A percentile compares a stretch with the other conserved stretches of the same genome.
Conservation (phyloP, 305 asterid genomes). For the Fraxinus floribunda region DNA sequence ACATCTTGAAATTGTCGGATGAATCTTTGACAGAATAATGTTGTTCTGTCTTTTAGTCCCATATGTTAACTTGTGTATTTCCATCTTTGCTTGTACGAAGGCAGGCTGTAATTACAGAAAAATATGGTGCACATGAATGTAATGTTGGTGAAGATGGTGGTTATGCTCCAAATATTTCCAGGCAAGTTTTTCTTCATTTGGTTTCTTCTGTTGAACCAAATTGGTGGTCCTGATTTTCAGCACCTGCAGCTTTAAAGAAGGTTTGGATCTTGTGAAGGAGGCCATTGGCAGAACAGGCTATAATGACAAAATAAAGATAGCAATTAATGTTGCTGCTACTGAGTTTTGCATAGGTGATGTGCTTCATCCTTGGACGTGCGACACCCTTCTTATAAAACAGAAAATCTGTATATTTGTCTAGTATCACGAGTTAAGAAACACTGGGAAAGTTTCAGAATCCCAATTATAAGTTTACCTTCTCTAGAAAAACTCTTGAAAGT, state of each 20-base stretch:
- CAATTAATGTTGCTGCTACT: slow-evolving; percentile 87
- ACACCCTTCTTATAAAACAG: background rate
- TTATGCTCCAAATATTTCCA: slow-evolving; percentile 86
- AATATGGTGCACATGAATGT: slow-evolving; percentile 71
- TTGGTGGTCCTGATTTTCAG: slow-evolving; percentile 26
- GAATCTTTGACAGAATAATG: background rate
- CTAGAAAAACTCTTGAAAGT: background rate
- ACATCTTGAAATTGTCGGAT: background rate
- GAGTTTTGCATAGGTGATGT: slow-evolving; percentile 89
- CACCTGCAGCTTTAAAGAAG: slow-evolving; percentile 82
- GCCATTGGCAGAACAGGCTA: slow-evolving; percentile 92
- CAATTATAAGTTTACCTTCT: background rate
- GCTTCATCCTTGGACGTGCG: slow-evolving; percentile 11
- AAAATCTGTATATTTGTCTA: background rate
- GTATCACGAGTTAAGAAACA: slow-evolving; percentile 14
- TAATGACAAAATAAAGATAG: slow-evolving; percentile 81
- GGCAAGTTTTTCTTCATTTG: slow-evolving; percentile 53
- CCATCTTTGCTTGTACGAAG: slow-evolving; percentile 27
- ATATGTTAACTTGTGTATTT: slow-evolving; percentile 15
- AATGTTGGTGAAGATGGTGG: slow-evolving; percentile 99
- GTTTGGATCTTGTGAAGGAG: slow-evolving; percentile 87
- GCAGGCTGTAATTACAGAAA: slow-evolving; percentile 91
- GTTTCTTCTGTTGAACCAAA: slow-evolving; percentile 19
- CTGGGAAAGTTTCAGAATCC: slow-evolving; percentile 1
- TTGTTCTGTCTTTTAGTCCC: slow-evolving; percentile 11